Conservation (phyloP, 75 land plant genomes). For the Picea glauca region DNA sequence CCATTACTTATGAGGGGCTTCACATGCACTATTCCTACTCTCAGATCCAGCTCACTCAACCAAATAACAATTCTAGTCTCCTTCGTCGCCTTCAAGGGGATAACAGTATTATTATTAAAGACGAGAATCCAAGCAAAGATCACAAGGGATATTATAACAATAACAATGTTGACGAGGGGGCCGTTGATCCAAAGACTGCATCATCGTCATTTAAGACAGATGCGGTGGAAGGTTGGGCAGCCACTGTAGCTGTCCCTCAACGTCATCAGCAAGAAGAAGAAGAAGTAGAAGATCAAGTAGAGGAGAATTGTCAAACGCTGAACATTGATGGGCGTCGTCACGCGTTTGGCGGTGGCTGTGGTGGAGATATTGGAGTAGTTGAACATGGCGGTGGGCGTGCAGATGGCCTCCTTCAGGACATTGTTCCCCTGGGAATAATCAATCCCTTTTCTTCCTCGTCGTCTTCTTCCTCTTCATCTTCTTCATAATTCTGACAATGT, state of each 20-base stretch:
- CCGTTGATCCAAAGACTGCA: neutral
- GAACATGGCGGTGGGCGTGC: constrained; percentile 1
- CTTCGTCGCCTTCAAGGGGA: neutral
- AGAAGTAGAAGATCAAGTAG: neutral
- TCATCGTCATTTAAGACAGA: neutral
- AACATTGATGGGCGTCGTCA: neutral
- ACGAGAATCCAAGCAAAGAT: constrained; percentile 6
- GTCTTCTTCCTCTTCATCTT: neutral
- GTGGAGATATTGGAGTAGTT: constrained; percentile 5
- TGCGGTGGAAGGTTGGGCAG: neutral
- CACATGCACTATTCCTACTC: constrained; percentile 64
- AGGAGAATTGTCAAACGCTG: neutral
- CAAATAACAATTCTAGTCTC: neutral
- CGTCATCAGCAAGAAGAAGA: constrained; percentile 1
- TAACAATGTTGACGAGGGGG: neutral
- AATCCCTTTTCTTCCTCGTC: constrained; percentile 17
- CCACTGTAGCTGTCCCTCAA: neutral
- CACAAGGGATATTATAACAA: neutral
- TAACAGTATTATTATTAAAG: constrained; percentile 20
- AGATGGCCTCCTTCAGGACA: constrained; percentile 43
- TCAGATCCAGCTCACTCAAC: constrained; percentile 7
- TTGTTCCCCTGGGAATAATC: constrained; percentile 35
- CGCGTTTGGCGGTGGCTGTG: neutral
- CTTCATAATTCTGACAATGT: neutral
- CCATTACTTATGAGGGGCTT: constrained; percentile 76